Base-by-base conservation (phyloP, 495 filamentous ascomycete genomes). In the Astrothelium macrocarpum region DNA sequence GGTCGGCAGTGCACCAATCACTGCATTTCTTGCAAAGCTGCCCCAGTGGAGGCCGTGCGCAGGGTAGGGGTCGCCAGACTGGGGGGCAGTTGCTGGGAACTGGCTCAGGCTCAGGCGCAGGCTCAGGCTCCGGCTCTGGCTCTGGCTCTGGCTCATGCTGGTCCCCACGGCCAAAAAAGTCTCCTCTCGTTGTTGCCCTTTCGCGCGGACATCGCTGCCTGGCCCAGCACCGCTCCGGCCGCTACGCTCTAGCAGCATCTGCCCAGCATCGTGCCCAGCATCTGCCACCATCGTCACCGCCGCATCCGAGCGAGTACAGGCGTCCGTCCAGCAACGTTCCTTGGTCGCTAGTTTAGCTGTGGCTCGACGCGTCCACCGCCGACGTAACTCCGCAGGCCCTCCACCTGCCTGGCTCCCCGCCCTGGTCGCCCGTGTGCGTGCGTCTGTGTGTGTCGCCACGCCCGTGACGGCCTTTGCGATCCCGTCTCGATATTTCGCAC, bases 261-360 rank as follows among this genome's bases (percentile, higher is more conserved):
- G 36, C n/a, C n/a, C n/a, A n/a, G n/a, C n/a, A n/a, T n/a, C n/a
- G n/a, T n/a, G n/a, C n/a, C n/a, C n/a, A n/a, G 45, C 45, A 12
- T 49, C 45, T 49, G 45, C 45, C 45, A 49, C 45, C 45, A 49
- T 49, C 45, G 45, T 49, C 45, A 49, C 45, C 45, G 45, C 45
- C 45, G 45, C 45, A 49, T n/a, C n/a, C n/a, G n/a, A n/a, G n/a
- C n/a, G n/a, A n/a, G n/a, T n/a, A n/a, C n/a, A n/a, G n/a, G n/a
- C n/a, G n/a, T n/a, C n/a, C n/a, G n/a, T n/a, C n/a, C n/a, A n/a
- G n/a, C n/a, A n/a, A n/a, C n/a, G n/a, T n/a, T n/a, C n/a, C n/a
- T n/a, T n/a, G n/a, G n/a, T n/a, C n/a, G n/a, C n/a, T n/a, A n/a
- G n/a, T n/a, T n/a, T n/a, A n/a, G n/a, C n/a, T n/a, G n/a, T n/a